These are phyloP conservation scores for Boletus rubescentipes DNA, from an alignment of 768 basidiomycete genomes.

Conservation along the genomic window DNA sequence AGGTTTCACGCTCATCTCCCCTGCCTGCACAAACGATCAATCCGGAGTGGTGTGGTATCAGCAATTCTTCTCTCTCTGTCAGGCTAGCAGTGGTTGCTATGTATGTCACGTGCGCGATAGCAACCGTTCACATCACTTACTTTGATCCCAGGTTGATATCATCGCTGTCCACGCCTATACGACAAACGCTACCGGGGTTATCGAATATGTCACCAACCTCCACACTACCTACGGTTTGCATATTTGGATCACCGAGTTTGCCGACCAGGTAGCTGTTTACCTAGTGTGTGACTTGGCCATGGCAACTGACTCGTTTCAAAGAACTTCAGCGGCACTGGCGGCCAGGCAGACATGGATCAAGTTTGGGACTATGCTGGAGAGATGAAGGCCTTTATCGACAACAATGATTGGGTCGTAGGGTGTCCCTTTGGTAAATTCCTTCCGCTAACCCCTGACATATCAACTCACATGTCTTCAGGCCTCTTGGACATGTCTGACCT, in stretches of 20 bases:
- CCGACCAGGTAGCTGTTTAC: conserved; percentile 51
- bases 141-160: conserved; percentile 45
- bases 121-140: not conserved
- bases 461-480: conserved; percentile 37
- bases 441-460: not conserved
- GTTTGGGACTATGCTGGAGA: conserved; percentile 46
- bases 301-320: conserved; percentile 25
- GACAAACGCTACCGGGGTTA: conserved; percentile 39
- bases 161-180: conserved; percentile 74
- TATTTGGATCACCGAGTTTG: conserved; percentile 69
- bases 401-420: conserved; percentile 37
- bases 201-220: conserved; percentile 48
- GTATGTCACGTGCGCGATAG: conserved; percentile 38
- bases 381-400: conserved; percentile 44
- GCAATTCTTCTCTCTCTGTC: conserved; percentile 49
- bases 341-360: conserved; percentile 36
- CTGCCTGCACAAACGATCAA: conserved; percentile 64
- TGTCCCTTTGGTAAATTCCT: conserved; percentile 60
- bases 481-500: conserved; percentile 42
- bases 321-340: conserved; percentile 49
- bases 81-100: conserved; percentile 40
- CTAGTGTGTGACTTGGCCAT: not conserved
- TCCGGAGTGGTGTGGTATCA: conserved; percentile 64
- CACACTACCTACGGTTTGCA: conserved; percentile 40
- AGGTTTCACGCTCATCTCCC: conserved; percentile 62